A percentile compares a stretch with the other conserved stretches of the same genome.
Conservation (phyloP, 1,284 basidiomycete genomes). For the Sphaerobolus stellatus region DNA sequence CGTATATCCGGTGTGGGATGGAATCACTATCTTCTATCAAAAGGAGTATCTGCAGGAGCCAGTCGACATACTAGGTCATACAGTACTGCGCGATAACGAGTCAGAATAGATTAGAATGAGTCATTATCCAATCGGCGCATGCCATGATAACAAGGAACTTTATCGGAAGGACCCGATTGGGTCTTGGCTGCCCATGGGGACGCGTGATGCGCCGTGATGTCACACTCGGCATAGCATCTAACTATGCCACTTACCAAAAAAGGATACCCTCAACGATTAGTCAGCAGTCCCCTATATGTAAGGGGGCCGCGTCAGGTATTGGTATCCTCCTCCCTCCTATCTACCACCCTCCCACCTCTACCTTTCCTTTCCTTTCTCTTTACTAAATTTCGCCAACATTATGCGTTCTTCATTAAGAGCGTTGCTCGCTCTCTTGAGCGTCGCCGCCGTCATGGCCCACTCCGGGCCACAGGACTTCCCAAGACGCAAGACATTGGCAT, state of each 20-base stretch:
- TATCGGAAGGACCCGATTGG: too few species aligned
- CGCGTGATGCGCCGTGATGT: not conserved
- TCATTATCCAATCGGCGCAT: too few species aligned
- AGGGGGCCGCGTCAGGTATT: slow-evolving; percentile 6
- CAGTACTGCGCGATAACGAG: too few species aligned
- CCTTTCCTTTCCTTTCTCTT: not conserved
- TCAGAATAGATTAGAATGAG: too few species aligned
- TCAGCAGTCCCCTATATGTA: too few species aligned
- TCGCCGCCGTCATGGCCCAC: slow-evolving; percentile 6
- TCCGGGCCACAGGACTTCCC: not conserved
- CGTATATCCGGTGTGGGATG: too few species aligned
- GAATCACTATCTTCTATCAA: too few species aligned
- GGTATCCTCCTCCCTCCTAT: not conserved
- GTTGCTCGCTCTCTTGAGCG: slow-evolving; percentile 4
- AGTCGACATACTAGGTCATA: too few species aligned
- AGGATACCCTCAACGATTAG: too few species aligned
- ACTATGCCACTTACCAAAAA: not conserved
- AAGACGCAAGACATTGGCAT: slow-evolving; percentile 73
- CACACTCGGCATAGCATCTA: not conserved
- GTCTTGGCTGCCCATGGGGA: too few species aligned
- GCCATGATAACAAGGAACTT: too few species aligned
- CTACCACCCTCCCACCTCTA: not conserved
- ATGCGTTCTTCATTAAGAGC: slow-evolving; percentile 10
- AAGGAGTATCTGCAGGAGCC: too few species aligned
- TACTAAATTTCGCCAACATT: not conserved